Conservation (phyloP, 257 asterid species). For the Jacaranda copaia region DNA sequence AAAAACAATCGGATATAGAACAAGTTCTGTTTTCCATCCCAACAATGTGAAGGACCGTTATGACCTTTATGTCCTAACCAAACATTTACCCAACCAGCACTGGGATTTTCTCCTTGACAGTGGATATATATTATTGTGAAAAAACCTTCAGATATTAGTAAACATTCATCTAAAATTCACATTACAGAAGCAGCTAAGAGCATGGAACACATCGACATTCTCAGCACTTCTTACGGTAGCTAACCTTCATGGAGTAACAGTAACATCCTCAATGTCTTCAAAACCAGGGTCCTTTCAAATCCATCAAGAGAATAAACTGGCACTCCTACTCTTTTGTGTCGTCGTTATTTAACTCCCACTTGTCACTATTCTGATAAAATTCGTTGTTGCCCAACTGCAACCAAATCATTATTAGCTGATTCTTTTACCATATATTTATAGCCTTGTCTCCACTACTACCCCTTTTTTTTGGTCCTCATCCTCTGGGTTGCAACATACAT, state of each 20-base stretch:
- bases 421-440: background rate
- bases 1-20: background rate
- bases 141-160: constrained; percentile 4
- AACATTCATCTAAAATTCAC: background rate
- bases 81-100: background rate
- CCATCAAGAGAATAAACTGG: background rate
- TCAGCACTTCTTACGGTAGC: constrained; percentile 1
- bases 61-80: background rate
- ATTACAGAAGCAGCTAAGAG: constrained; percentile 8
- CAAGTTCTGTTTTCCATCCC: background rate
- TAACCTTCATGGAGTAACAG: background rate
- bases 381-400: constrained; percentile 1
- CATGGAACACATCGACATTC: background rate
- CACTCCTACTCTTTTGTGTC: background rate
- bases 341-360: background rate
- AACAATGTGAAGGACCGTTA: background rate
- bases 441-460: constrained; percentile 22
- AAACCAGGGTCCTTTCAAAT: background rate
- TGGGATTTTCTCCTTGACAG: background rate
- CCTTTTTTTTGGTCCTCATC: background rate
- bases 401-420: constrained; percentile 18
- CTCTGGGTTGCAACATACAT: constrained; percentile 21
- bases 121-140: constrained; percentile 1
- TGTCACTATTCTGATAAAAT: constrained; percentile 12
- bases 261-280: constrained; percentile 14